Evolutionary conservation across 208 protist species (phyloP), one percentile per base, ranked within the genome.

Genomic region (Leishmania tarentolae): DNA sequence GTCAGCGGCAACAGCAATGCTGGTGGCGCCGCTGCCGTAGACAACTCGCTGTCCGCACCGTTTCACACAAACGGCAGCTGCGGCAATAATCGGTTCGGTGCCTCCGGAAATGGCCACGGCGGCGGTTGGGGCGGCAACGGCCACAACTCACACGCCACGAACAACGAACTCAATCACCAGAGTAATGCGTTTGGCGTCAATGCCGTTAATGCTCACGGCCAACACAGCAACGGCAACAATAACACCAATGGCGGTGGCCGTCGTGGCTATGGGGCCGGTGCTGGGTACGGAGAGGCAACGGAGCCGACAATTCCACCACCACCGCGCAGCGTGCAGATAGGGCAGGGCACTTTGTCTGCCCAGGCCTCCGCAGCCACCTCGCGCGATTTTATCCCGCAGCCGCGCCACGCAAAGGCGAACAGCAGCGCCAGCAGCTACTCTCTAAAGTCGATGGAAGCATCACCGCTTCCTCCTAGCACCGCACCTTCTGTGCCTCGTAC

Each of bases 271-370:
- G 69, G 73, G 50, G 61, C 59, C 47, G 47, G 44, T 50, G 46
- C 47, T 72, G 47, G 31, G 19, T 68, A 71, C 40, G 40, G 69
- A 63, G 82, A 79, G 61, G 56, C 65, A 0, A 57, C 31, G 3
- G 82, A 82, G 56, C 56, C 82, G 52, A 79, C 82, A 57, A 82
- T 85, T 52, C 82, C 82, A 72, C 82, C 82, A 35, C 82, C 82
- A 6, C 82, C 82, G 42, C 82, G 82, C 52, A 85, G 82, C 53
- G 82, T 85, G 72, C 82, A 85, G 77, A 85, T 85, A 72, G 63
- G 77, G 9, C 82, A 85, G 53, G 76, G 82, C 2, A 79, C 73
- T 24, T 47, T 85, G 61, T 47, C 61, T 47, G 47, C 82, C n/a
- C 82, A 81, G 37, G 21, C 35, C 53, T 3, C 82, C 4, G 35